These are phyloP conservation scores for Yarrowia sp. DNA, from an alignment of 805 yeast genomes.

Conservation along the genomic window DNA sequence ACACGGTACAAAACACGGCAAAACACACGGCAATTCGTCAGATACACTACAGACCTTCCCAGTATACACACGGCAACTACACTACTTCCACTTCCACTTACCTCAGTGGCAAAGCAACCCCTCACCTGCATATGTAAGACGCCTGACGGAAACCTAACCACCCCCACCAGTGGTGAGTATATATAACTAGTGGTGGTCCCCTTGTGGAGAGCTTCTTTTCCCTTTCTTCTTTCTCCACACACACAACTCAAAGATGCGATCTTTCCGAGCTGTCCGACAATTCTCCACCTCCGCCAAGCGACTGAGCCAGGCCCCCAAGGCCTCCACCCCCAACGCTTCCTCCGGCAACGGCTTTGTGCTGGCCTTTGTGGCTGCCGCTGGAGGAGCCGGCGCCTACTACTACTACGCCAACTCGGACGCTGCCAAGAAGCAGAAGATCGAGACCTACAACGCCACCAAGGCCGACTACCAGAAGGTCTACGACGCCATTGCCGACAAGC, in stretches of 20 bases:
- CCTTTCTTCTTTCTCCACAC: background rate
- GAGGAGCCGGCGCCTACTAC: slow-evolving; percentile 48
- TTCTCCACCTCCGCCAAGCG: slow-evolving; percentile 37
- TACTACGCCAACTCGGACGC: slow-evolving; percentile 47
- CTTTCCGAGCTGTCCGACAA: slow-evolving; percentile 35
- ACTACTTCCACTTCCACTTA: background rate
- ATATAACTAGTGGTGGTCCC: slow-evolving; percentile 18
- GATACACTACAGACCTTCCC: background rate
- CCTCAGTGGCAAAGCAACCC: slow-evolving; percentile 13
- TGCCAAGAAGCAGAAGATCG: slow-evolving; percentile 42
- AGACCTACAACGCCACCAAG: slow-evolving; percentile 48
- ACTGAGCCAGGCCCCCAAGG: slow-evolving; percentile 34
- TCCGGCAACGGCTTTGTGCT: slow-evolving; percentile 38
- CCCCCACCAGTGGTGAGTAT: background rate
- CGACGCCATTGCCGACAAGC: slow-evolving; percentile 73
- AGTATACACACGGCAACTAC: background rate
- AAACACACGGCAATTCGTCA: too few relatives aligned
- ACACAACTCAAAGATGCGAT: slow-evolving; percentile 17
- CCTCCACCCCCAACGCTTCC: slow-evolving; percentile 27
- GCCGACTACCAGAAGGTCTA: slow-evolving; percentile 77
- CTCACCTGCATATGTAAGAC: slow-evolving; percentile 30
- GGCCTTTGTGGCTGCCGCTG: slow-evolving; percentile 43
- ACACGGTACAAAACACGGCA: too few relatives aligned
- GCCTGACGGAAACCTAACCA: slow-evolving; percentile 19
- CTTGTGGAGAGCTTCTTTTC: background rate